phyloP scores from a whole-genome alignment of 805 yeast genomes.

The Yamadazyma sp. region DNA sequence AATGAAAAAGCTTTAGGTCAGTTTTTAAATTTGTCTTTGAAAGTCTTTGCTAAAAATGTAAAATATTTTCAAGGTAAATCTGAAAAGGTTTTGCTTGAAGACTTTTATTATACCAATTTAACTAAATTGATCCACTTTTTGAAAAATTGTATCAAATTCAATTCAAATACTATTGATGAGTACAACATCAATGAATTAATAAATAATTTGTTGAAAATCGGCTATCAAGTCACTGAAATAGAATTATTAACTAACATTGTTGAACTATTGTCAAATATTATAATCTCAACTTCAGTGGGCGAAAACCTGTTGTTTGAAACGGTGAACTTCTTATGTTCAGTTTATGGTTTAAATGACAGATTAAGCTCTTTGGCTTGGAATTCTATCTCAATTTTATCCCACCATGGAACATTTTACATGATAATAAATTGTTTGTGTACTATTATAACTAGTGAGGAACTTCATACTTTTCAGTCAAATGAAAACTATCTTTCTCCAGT shows the following conservation, averaged over 20 bases:
- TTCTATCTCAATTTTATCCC: slow-evolving; percentile 34
- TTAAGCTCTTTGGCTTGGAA: slow-evolving; percentile 36
- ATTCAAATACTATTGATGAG: slow-evolving; percentile 44
- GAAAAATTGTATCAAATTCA: slow-evolving; percentile 46
- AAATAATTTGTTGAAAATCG: slow-evolving; percentile 31
- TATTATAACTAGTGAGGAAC: slow-evolving; percentile 11
- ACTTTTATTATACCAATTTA: slow-evolving; percentile 14
- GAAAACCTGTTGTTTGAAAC: slow-evolving; percentile 29
- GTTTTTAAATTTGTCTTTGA: slow-evolving; percentile 14
- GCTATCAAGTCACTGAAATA: slow-evolving; percentile 36
- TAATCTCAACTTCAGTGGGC: slow-evolving; percentile 49
- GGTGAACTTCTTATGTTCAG: slow-evolving; percentile 46
- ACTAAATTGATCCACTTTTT: slow-evolving; percentile 29
- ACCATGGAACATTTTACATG: slow-evolving; percentile 30
- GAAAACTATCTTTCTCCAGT: slow-evolving; percentile 7
- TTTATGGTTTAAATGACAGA: slow-evolving; percentile 32
- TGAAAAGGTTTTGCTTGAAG: slow-evolving; percentile 8
- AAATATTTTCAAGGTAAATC: slow-evolving; percentile 8
- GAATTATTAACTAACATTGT: slow-evolving; percentile 37
- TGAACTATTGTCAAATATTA: slow-evolving; percentile 40
- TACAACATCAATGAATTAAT: slow-evolving; percentile 28
- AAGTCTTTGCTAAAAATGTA: slow-evolving; percentile 11
- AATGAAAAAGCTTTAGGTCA: slow-evolving; percentile 21
- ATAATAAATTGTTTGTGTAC: slow-evolving; percentile 11
- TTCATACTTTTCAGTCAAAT: slow-evolving; percentile 4